Evolutionary conservation across 2,329 filamentous ascomycete genomes (phyloP).

Genomic region (Talaromyces sp.): DNA sequence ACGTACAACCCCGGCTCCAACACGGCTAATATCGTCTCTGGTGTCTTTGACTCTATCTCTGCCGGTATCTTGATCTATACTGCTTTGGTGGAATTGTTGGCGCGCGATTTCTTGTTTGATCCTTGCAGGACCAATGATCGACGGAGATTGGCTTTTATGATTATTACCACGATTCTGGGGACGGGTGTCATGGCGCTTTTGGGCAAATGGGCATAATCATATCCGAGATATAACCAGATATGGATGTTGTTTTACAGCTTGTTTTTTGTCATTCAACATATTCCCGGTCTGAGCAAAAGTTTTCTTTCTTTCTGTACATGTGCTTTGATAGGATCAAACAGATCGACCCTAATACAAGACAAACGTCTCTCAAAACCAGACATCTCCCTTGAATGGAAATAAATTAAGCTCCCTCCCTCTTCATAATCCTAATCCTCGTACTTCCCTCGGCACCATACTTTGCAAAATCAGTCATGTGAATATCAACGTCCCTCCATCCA

Average conservation of each 20-base stretch:
- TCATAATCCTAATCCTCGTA: neutral
- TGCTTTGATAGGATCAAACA: neutral
- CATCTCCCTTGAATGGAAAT: neutral
- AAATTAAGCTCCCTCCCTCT: neutral
- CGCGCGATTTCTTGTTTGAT: constrained; percentile 49
- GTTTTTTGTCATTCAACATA: neutral
- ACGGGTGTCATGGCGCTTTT: constrained; percentile 46
- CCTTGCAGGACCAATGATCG: constrained; percentile 38
- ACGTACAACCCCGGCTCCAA: constrained; percentile 41
- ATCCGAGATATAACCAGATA: no score
- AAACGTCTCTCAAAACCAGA: no score
- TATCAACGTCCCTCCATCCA: constrained; percentile 8
- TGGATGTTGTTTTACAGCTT: neutral
- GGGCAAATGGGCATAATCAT: constrained; percentile 46
- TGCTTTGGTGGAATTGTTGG: constrained; percentile 47
- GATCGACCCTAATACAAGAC: neutral
- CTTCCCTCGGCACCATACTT: constrained; percentile 8
- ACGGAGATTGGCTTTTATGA: constrained; percentile 39
- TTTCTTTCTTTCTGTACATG: neutral
- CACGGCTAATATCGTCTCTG: constrained; percentile 42
- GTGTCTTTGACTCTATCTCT: constrained; percentile 44
- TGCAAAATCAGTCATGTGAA: neutral
- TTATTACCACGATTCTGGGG: constrained; percentile 38
- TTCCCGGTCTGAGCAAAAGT: neutral
- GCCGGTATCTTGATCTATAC: constrained; percentile 50